Percentiles rank a stretch among this genome's conserved stretches.
phyloP scores from a whole-genome alignment of 2,329 filamentous ascomycete species.

The Beauveria varroae region DNA sequence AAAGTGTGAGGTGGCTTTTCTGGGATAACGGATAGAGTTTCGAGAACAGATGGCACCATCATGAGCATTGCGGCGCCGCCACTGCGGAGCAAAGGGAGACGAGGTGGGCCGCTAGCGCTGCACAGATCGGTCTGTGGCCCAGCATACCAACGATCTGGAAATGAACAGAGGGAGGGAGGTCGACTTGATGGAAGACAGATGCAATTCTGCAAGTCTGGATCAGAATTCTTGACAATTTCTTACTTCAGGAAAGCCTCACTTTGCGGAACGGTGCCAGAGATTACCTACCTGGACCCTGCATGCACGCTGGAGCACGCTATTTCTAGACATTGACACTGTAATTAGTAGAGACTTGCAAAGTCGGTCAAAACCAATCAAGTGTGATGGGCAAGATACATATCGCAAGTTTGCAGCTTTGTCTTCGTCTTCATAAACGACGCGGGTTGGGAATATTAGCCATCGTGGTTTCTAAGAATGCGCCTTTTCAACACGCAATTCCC shows the following conservation, averaged over 20 bases:
- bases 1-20: background rate
- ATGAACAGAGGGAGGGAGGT: background rate
- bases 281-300: background rate
- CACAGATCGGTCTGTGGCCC: background rate
- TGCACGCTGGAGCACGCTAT: background rate
- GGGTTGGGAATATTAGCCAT: background rate
- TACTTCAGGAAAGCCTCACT: background rate
- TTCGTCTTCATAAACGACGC: background rate
- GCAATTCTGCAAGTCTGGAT: background rate
- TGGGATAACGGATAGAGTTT: background rate
- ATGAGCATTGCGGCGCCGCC: background rate
- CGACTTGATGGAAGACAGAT: background rate
- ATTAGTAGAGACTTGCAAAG: background rate
- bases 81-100: background rate
- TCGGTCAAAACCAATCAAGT: background rate
- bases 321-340: background rate
- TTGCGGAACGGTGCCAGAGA: background rate
- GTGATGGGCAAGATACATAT: background rate
- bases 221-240: background rate
- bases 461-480: background rate
- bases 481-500: background rate
- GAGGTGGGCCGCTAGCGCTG: background rate
- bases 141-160: background rate
- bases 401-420: too few species aligned
- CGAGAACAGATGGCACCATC: conserved; percentile 1